Evolutionary conservation across 805 yeast genomes (phyloP).

Genomic region (Wickerhamiella vanderwaltii): DNA sequence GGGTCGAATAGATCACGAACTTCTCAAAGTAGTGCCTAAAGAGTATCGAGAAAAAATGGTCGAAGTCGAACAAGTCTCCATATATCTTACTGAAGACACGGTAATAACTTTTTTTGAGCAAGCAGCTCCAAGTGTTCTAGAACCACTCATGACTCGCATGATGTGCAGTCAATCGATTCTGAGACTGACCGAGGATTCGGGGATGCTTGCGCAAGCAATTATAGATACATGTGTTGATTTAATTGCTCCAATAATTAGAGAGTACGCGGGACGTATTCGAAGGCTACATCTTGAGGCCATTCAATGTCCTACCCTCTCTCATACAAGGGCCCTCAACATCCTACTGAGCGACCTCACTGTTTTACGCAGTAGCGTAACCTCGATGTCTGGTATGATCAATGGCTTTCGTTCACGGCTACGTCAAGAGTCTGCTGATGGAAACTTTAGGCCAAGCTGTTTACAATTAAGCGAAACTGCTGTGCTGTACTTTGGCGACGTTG

Average conservation of each 20-base stretch:
- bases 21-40: slow-evolving; percentile 2
- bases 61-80: slow-evolving; percentile 45
- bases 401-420: slow-evolving; percentile 27
- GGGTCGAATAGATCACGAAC: neutral
- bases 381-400: slow-evolving; percentile 37
- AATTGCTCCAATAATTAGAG: slow-evolving; percentile 40
- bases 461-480: slow-evolving; percentile 33
- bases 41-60: slow-evolving; percentile 25
- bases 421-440: neutral
- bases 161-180: slow-evolving; percentile 36
- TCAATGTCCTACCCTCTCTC: slow-evolving; percentile 37
- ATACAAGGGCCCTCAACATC: slow-evolving; percentile 41
- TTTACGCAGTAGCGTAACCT: slow-evolving; percentile 36
- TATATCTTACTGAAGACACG: slow-evolving; percentile 36
- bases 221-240: slow-evolving; percentile 45
- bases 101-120: slow-evolving; percentile 48
- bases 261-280: slow-evolving; percentile 37
- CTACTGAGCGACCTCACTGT: slow-evolving; percentile 42
- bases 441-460: too few species aligned
- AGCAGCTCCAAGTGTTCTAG: slow-evolving; percentile 41
- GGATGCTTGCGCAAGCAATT: slow-evolving; percentile 41
- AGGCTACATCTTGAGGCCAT: slow-evolving; percentile 43
- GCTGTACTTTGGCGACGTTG: slow-evolving; percentile 42
- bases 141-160: slow-evolving; percentile 40
- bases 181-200: slow-evolving; percentile 40